Evolutionary conservation across 2,329 filamentous ascomycete genomes (phyloP), one percentile per base, ranked within the genome.

Genomic region (Chaetomiaceae sp.): DNA sequence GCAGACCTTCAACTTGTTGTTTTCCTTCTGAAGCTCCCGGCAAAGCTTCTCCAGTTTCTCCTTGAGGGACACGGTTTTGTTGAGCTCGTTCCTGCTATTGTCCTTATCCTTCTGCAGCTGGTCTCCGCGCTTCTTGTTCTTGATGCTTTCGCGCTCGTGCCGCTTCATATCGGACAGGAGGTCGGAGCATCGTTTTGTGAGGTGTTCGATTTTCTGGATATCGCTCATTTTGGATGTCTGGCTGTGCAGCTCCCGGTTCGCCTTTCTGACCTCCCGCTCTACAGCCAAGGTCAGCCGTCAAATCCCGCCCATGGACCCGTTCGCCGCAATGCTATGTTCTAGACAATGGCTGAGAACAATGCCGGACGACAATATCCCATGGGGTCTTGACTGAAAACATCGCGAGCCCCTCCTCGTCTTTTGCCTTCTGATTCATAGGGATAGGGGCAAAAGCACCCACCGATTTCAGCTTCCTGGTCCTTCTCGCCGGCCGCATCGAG

Each of bases 1-100:
- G 30, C 55, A 52, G 51, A 94, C 89, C 86, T 97, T 97, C 60
- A 99, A 84, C 73, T 95, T 95, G 72, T 97, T 97, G 70, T 99
- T 99, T 67, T 99, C 94, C 64, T 92, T 88, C 56, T 95, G 94
- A 51, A 99, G 79, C 70, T 99, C 94, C 52, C 94, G 80, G 64
- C 91, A 96, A 29, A 99, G 77, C 68, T 97, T 99, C 72, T 99
- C 94, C 41, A 99, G 76, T 72, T 97, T 97, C 69, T 97, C 91
- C 70, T 95, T 96, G 67, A 97, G 82, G 1, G 86, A 87, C 18
- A 88, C 85, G 20, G 91, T 92, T 73, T 96, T 96, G 72, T 84
- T 92, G 51, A 96, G 77, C 68, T 99, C 94, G 42, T 86, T 87
- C 63, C 90, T 84, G 53, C 87, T 87, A 61, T 89, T 85, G 67